Percentiles rank a stretch among this genome's conserved stretches.
phyloP scores from a whole-genome alignment of 1,284 basidiomycete genomes.

The Cryptococcus maquisensis region DNA sequence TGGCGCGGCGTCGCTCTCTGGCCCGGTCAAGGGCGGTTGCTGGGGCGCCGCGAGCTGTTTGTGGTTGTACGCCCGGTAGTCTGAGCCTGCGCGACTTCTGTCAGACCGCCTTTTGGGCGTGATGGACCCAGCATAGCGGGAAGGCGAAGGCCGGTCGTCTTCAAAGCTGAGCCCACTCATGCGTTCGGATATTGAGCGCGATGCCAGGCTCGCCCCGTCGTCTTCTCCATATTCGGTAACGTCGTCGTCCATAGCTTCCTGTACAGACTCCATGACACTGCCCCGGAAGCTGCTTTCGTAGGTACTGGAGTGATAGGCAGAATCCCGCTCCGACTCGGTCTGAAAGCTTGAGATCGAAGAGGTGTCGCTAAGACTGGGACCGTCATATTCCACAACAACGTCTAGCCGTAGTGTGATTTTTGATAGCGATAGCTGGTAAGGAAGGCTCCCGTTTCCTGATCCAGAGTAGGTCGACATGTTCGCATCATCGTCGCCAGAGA shows the following conservation, averaged over 20 bases:
- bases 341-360: constrained; percentile 59
- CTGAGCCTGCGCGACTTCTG: neutral
- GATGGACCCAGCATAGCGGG: constrained; percentile 1
- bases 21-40: constrained; percentile 17
- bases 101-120: constrained; percentile 8
- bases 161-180: neutral
- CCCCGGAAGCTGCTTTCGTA: constrained; percentile 11
- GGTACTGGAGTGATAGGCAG: constrained; percentile 14
- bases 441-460: constrained; percentile 1
- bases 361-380: constrained; percentile 82
- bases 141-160: neutral
- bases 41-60: neutral
- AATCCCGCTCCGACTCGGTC: constrained; percentile 18
- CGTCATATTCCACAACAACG: constrained; percentile 79
- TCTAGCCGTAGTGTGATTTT: constrained; percentile 72
- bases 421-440: constrained; percentile 10
- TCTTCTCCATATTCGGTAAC: neutral
- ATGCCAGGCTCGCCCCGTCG: constrained; percentile 1
- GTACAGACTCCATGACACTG: neutral
- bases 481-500: constrained; percentile 62
- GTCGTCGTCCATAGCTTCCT: constrained; percentile 6
- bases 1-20: constrained; percentile 25
- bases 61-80: neutral
- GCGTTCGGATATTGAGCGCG: neutral
- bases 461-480: constrained; percentile 64